Base-by-base conservation (phyloP, 2,329 filamentous ascomycete genomes). In the Sporothrix variecibatus region DNA sequence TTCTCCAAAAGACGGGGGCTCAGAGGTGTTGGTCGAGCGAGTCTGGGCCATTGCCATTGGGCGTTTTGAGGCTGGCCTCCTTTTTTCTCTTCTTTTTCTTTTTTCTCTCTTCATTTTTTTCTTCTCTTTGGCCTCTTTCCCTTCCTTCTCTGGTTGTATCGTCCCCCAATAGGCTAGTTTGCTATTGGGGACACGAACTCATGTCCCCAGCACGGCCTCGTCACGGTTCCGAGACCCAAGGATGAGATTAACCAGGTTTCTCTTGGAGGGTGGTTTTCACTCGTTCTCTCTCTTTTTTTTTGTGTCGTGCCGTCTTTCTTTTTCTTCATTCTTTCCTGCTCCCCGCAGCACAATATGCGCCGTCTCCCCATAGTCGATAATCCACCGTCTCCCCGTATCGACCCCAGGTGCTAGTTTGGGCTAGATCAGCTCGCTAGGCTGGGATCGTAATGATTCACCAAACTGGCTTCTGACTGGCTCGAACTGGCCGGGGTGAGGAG, bases 181-280 rank as follows among this genome's bases (percentile, higher is more conserved):
- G 60, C 43, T 43, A 9, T 43, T 40, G 60, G 43, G 43, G 26
- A 69, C 65, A 69, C 65, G 43, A 69, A 11, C 43, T 69, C 65
- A 51, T 69, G 65, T 23, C 9, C 43, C 43, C 65, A 23, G 43
- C 40, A 51, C 43, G 26, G 65, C 46, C 43, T 38, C 38, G 60
- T 43, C 60, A 65, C 60, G 65, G 43, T 31, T 34, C 17, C 43
- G 65, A 34, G 65, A 28, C 65, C 43, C 43, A 69, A 69, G 65
- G 65, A 69, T 69, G 65, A 69, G 65, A n/a, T 69, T 69, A 69
- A 23, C 43, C 65, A 69, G 65, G 26, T n/a, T 67, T 43, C 28
- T 65, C 34, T 43, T 20, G 60, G 34, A 64, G 60, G 60, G 43
- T 68, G 40, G 1, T n/a, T 67, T 31, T 20, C 40, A 11, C 2